Evolutionary conservation across 164 flowering plant species (phyloP), one percentile per base, ranked within the genome.

Genomic region (Liquidambar formosana): DNA sequence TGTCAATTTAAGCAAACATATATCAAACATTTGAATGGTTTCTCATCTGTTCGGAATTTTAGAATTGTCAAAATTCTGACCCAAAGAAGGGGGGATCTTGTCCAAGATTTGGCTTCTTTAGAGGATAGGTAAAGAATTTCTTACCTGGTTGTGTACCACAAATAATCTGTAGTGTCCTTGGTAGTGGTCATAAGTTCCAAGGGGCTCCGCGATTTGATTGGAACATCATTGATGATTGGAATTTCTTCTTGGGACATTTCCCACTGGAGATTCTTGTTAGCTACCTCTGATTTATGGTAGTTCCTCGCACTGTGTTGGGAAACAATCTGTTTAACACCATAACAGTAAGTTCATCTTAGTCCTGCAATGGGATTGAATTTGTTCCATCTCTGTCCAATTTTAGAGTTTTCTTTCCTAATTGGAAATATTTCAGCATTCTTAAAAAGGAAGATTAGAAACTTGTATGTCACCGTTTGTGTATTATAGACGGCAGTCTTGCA

Each of bases 401-500:
- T n/a, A n/a, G n/a, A n/a, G n/a, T n/a, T n/a, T n/a, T n/a, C n/a
- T n/a, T n/a, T n/a, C 46, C n/a, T n/a, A n/a, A n/a, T n/a, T n/a
- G n/a, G n/a, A n/a, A n/a, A n/a, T n/a, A n/a, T n/a, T n/a, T n/a
- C n/a, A n/a, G n/a, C n/a, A n/a, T n/a, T n/a, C n/a, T n/a, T n/a
- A n/a, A n/a, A n/a, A n/a, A n/a, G n/a, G n/a, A n/a, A 46, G 23
- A 10, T 26, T 4, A 26, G 26, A 11, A 63, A 12, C n/a, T n/a
- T n/a, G n/a, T n/a, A n/a, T n/a, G n/a, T 74, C 76, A 94, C 94
- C 63, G 52, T 74, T 57, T 74, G 76, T 64, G 94, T 85, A 73
- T 96, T 96, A 84, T 51, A 92, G 63, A 96, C 93, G 3, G 89
- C 94, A 43, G 93, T 93, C 79, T 89, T 88, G 85, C 99, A 96